Evolutionary conservation across 1,284 basidiomycete species (phyloP), one percentile per base, ranked within the genome.

Genomic region (Cutaneotrichosporon cutaneum): DNA sequence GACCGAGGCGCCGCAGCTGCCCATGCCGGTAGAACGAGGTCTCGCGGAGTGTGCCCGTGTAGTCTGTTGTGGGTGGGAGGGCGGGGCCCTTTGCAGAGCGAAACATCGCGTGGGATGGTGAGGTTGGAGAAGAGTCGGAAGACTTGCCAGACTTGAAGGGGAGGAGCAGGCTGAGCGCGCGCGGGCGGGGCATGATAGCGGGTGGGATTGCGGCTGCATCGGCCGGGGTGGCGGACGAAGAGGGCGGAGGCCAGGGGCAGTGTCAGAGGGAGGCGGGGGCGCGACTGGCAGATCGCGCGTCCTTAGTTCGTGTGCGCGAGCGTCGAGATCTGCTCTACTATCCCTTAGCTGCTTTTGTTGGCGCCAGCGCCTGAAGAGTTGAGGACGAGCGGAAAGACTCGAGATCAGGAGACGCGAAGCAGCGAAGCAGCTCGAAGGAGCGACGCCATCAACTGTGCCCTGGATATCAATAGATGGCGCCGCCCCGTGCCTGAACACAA

Each of bases 21-120:
- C 77, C 78, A 69, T 74, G 74, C 56, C 75, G 73, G 66, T 78
- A 80, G 68, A 77, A 77, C 0, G 72, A 71, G 3, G 65, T 67
- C 58, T 79, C 77, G 58, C 72, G 68, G 6, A 80, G 74, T 33
- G 73, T 72, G 42, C 71, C 73, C 39, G 77, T 77, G 54, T 66
- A 78, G 68, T 80, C 77, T 16, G 72, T 75, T 10, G 58, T 62
- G 16, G 71, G 63, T 1, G 75, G 58, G 3, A 75, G 63, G 2
- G 69, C 57, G 1, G 74, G 72, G 4, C 59, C 67, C 53, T 72
- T 74, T 14, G 32, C 14, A 2, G 71, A 70, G 62, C 75, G 77
- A 72, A 79, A 79, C 77, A 79, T 79, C 54, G 44, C 45, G 22
- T 18, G 51, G 4, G 48, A 32, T n/a, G 30, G 48, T 13, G 51